Evolutionary conservation across 2,329 filamentous ascomycete species (phyloP).

Genomic region (Nothophaeocryptopus gaeumannii): DNA sequence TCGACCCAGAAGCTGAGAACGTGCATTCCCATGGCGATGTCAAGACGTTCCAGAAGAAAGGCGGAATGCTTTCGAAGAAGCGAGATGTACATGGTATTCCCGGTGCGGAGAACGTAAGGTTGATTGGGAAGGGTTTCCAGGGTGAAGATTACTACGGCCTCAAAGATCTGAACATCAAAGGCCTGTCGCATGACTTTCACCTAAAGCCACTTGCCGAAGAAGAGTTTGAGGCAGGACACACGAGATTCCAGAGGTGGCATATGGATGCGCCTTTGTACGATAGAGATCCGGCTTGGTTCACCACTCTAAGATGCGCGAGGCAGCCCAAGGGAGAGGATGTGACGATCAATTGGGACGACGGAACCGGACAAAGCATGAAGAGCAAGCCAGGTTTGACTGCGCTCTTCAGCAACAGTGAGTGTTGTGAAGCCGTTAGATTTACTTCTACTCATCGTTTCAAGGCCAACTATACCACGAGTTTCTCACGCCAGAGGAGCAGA

Average conservation of each 20-base stretch:
- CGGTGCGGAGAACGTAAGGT: conserved; percentile 44
- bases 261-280: conserved; percentile 73
- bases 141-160: conserved; percentile 46
- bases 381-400: conserved; percentile 72
- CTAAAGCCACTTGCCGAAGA: conserved; percentile 59
- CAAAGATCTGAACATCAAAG: conserved; percentile 37
- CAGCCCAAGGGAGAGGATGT: conserved; percentile 55
- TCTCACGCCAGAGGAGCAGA: conserved; percentile 63
- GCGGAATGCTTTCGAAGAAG: conserved; percentile 41
- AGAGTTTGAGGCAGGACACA: conserved; percentile 53
- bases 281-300: conserved; percentile 67
- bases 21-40: conserved; percentile 45
- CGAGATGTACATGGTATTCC: conserved; percentile 36
- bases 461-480: conserved; percentile 59
- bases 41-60: conserved; percentile 42
- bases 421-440: background rate
- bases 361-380: conserved; percentile 60
- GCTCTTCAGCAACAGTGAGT: conserved; percentile 62
- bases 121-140: conserved; percentile 49
- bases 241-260: conserved; percentile 70
- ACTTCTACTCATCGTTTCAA: too few species aligned
- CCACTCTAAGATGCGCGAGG: conserved; percentile 68
- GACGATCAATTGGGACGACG: conserved; percentile 69
- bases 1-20: conserved; percentile 43
- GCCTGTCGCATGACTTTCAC: conserved; percentile 53